Conservation (phyloP, 768 basidiomycete species). For the Leccinum rimulosum region DNA sequence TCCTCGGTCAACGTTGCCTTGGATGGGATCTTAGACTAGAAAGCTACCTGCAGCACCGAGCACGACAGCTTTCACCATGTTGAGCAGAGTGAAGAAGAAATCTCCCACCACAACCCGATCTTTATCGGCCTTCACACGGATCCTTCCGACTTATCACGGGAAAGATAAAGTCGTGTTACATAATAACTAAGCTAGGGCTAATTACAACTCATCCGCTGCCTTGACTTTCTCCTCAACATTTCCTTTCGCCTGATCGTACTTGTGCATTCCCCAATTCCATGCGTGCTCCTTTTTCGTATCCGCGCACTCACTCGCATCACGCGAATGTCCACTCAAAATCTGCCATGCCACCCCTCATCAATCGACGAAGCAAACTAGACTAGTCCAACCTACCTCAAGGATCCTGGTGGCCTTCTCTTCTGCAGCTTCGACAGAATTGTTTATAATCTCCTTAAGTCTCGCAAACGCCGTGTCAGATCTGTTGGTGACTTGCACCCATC, state of each 20-base stretch:
- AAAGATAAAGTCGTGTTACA: neutral
- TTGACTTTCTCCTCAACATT: constrained; percentile 19
- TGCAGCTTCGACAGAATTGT: constrained; percentile 63
- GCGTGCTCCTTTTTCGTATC: constrained; percentile 15
- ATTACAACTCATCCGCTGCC: constrained; percentile 29
- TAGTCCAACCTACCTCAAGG: constrained; percentile 28
- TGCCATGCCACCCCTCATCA: constrained; percentile 6
- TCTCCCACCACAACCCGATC: neutral
- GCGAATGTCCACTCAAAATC: constrained; percentile 40
- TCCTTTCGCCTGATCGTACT: constrained; percentile 25
- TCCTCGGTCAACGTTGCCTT: constrained; percentile 1
- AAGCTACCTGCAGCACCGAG: constrained; percentile 88
- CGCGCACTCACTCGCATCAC: constrained; percentile 21
- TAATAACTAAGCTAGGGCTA: no score
- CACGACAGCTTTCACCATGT: constrained; percentile 76
- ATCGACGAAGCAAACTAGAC: neutral
- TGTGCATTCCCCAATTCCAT: constrained; percentile 21
- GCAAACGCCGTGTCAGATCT: constrained; percentile 56
- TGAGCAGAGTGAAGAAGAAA: constrained; percentile 3
- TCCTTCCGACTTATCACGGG: constrained; percentile 10
- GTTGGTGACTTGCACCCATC: constrained; percentile 67
- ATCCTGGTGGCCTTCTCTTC: constrained; percentile 70
- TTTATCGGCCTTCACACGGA: constrained; percentile 19
- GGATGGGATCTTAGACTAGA: neutral
- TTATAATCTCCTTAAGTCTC: constrained; percentile 64